Base-by-base conservation (phyloP, 1,284 basidiomycete genomes). In the Cryptococcus sp. region DNA sequence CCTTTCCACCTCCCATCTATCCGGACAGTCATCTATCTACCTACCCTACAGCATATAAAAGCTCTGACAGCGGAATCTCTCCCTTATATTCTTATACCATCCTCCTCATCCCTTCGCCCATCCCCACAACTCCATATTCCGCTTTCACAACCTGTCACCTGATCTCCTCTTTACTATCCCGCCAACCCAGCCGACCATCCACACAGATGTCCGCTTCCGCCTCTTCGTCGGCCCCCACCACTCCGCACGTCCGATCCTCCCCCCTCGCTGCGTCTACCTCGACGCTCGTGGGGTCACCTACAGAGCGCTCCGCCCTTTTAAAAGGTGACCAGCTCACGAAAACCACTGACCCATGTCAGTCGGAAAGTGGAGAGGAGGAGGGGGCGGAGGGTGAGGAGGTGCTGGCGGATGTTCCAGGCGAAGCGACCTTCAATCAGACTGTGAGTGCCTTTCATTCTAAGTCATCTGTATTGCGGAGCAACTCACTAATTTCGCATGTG, bases 341-440 rank as follows among this genome's bases (percentile, higher is more conserved):
- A 35, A 36, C 2, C 23, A 44, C 46, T 35, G 21, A 15, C 12
- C 4, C 23, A 12, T 13, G 6, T 24, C 2, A 15, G 3, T 38
- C 48, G 20, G 46, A 49, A 9, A 57, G 54, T 40, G 56, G 50
- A 20, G 64, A 64, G 44, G 49, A 51, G 7, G 55, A 53, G 9
- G 48, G 43, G 28, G 56, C 56, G 16, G 58, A 62, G 37, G 69
- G 64, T 2, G 54, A 64, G 37, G 69, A 71, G 52, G 68, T 71
- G 36, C 68, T 66, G 24, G 55, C 66, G 4, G 65, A 63, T 51
- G 80, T 59, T 70, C 73, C 37, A 83, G 88, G 38, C 79, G 83
- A 72, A 86, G 87, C 65, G 59, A 89, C 87, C 1, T 91, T 86
- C 68, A 84, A 85, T 28, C 87, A 90, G 73, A 90, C 88, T 24